These are phyloP conservation scores for Coelastrella sp. DNA, from an alignment of 139 green algal species.

Conservation along the genomic window DNA sequence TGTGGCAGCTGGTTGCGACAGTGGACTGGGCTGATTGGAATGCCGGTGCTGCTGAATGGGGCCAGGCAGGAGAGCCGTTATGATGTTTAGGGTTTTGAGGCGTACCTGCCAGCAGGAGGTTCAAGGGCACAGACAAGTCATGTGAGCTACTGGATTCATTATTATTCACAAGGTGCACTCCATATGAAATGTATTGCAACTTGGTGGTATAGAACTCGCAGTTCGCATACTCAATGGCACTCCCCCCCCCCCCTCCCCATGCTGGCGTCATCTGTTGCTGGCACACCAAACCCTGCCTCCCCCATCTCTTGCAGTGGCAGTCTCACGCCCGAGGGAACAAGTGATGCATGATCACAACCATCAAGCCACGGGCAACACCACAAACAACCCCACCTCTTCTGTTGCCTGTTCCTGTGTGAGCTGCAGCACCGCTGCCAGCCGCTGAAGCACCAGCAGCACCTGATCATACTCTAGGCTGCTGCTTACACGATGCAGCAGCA, in stretches of 20 bases:
- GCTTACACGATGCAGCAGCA: conserved; percentile 39
- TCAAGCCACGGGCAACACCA: too few relatives aligned
- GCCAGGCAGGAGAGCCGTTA: background rate
- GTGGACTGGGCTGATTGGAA: background rate
- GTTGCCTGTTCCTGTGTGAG: conserved; percentile 26
- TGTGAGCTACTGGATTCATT: too few relatives aligned
- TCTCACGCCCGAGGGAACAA: too few relatives aligned
- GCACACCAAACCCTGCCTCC: too few relatives aligned
- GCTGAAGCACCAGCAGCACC: conserved; percentile 56
- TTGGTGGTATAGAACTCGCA: too few relatives aligned
- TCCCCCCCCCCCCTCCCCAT: too few relatives aligned
- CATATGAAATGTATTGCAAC: too few relatives aligned
- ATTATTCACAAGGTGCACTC: too few relatives aligned
- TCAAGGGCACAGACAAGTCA: background rate
- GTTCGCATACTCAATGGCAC: too few relatives aligned
- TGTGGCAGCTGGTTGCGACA: background rate
- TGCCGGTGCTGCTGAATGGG: conserved; percentile 16
- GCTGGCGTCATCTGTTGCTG: too few relatives aligned
- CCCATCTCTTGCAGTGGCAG: too few relatives aligned
- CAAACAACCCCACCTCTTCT: conserved; percentile 21
- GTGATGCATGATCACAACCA: too few relatives aligned
- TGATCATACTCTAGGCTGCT: conserved; percentile 22
- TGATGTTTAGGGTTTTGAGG: background rate
- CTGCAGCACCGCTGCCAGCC: conserved; percentile 60
- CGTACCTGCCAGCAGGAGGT: conserved; percentile 11